Percentiles rank a stretch among this genome's conserved stretches.
These are phyloP conservation scores for Beauveria australis DNA, from an alignment of 2,329 filamentous ascomycete species.

Conservation along the genomic window DNA sequence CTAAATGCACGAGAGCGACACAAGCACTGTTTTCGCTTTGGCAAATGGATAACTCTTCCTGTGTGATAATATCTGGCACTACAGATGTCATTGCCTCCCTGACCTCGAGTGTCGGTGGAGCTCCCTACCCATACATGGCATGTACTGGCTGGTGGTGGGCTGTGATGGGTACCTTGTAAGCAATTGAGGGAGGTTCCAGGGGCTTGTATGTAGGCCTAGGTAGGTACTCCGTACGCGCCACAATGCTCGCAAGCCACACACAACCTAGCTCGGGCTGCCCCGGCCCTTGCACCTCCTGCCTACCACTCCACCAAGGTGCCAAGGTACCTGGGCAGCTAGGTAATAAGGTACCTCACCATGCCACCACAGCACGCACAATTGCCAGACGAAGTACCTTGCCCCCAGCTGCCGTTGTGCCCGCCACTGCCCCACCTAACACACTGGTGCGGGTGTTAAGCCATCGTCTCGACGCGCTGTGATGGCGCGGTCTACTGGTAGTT, in stretches of 20 bases:
- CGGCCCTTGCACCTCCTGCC: background rate
- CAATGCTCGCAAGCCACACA: background rate
- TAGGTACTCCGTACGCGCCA: background rate
- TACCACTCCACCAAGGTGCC: background rate
- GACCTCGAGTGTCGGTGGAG: constrained; percentile 4
- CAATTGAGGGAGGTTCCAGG: background rate
- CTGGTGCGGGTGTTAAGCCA: background rate
- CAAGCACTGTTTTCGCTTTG: background rate
- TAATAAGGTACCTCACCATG: background rate
- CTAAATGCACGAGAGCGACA: background rate
- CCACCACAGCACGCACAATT: background rate
- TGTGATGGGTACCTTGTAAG: background rate
- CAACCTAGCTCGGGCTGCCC: background rate
- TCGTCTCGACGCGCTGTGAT: background rate
- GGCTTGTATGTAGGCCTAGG: background rate
- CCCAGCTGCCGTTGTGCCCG: background rate
- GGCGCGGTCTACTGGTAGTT: background rate
- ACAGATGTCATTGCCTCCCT: constrained; percentile 3
- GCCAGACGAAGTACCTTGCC: background rate
- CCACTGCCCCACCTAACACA: constrained; percentile 5
- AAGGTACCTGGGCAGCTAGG: too few species aligned
- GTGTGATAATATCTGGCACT: background rate
- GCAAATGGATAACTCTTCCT: background rate
- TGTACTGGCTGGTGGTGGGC: background rate
- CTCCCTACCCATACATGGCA: background rate